phyloP scores from a whole-genome alignment of 2,329 filamentous ascomycete species.

The Alternaria arbusti region DNA sequence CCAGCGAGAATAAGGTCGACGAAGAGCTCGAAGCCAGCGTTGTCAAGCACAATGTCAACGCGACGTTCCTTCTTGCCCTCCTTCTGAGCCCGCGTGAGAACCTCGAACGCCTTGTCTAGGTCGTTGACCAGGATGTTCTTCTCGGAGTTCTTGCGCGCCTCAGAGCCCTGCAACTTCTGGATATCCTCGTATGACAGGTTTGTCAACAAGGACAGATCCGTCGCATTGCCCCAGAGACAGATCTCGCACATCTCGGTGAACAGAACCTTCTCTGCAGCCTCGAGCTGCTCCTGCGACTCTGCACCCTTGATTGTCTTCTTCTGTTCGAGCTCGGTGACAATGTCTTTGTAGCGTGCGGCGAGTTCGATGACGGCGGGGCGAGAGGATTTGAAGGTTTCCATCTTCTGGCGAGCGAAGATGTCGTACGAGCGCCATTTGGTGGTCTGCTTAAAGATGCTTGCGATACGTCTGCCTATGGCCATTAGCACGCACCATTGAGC shows the following conservation, averaged over 20 bases:
- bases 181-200: constrained; percentile 94
- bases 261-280: constrained; percentile 75
- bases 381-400: constrained; percentile 89
- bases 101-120: constrained; percentile 72
- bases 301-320: constrained; percentile 54
- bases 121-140: constrained; percentile 94
- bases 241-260: constrained; percentile 96
- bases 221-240: constrained; percentile 96
- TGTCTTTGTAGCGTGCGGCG: constrained; percentile 76
- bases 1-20: constrained; percentile 92
- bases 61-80: constrained; percentile 70
- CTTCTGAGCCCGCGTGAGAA: constrained; percentile 69
- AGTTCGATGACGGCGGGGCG: constrained; percentile 84
- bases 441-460: constrained; percentile 76
- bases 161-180: constrained; percentile 89
- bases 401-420: constrained; percentile 87
- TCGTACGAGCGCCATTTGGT: constrained; percentile 89
- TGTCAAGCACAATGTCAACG: constrained; percentile 95
- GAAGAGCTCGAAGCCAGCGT: constrained; percentile 95
- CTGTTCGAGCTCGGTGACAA: constrained; percentile 70
- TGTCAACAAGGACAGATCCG: constrained; percentile 88
- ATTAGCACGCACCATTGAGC: constrained; percentile 2
- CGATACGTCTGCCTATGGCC: constrained; percentile 70
- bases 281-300: constrained; percentile 59
- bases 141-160: constrained; percentile 84